Evolutionary conservation across 331 rosid species (phyloP).

Genomic region (Ulmus americana): DNA sequence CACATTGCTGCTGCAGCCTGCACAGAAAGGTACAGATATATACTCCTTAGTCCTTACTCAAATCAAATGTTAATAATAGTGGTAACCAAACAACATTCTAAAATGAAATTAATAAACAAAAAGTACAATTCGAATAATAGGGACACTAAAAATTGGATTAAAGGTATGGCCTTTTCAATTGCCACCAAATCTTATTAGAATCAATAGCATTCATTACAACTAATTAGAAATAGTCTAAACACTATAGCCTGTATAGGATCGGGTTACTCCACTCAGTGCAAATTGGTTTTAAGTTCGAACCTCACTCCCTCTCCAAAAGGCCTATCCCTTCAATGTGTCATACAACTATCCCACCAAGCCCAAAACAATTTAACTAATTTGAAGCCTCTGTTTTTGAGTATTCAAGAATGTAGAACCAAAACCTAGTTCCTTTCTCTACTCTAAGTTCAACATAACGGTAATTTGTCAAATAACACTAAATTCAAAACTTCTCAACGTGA

Average conservation of each 20-base stretch:
- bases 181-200: background rate
- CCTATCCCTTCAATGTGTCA: too few relatives aligned
- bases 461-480: conserved; percentile 2
- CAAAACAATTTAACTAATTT: background rate
- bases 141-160: background rate
- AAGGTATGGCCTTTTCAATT: background rate
- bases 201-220: background rate
- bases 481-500: conserved; percentile 7
- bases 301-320: too few relatives aligned
- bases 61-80: conserved; percentile 5
- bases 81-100: background rate
- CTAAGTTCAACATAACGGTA: conserved; percentile 10
- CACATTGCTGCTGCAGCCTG: conserved; percentile 99
- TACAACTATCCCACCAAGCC: background rate
- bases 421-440: background rate
- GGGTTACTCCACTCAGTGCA: too few relatives aligned
- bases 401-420: background rate
- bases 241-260: too few relatives aligned
- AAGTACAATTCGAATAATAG: background rate
- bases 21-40: conserved; percentile 11
- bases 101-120: background rate
- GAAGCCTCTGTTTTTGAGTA: background rate
- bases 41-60: background rate
- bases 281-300: too few relatives aligned
- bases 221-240: background rate